Evolutionary conservation across 139 green algal genomes (phyloP).

Genomic region (Asterochloris sp.): DNA sequence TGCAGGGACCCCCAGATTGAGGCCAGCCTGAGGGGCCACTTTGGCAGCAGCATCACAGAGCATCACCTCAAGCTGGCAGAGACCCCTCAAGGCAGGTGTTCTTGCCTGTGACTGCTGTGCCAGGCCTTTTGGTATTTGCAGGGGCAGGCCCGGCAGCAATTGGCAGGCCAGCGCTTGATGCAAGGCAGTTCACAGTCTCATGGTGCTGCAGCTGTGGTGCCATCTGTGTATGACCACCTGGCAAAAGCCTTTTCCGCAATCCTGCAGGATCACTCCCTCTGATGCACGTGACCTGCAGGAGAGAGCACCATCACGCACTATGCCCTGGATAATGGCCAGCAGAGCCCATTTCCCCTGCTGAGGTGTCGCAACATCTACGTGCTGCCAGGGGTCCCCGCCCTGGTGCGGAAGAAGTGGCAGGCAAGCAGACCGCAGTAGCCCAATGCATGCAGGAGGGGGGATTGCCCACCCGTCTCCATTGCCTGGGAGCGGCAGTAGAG

Average conservation of each 20-base stretch:
- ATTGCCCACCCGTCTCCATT: neutral
- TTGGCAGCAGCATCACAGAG: conserved; percentile 59
- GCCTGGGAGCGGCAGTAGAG: too few species aligned
- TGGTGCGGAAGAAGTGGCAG: conserved; percentile 70
- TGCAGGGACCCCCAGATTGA: conserved; percentile 55
- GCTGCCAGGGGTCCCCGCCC: conserved; percentile 73
- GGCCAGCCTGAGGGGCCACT: conserved; percentile 51
- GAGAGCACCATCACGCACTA: conserved; percentile 46
- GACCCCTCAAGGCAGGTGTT: conserved; percentile 28
- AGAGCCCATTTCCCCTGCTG: conserved; percentile 71
- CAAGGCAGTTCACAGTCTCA: too few species aligned
- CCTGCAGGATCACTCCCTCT: neutral
- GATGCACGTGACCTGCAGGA: conserved; percentile 1
- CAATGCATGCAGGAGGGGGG: neutral
- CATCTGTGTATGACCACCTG: too few species aligned
- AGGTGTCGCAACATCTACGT: conserved; percentile 77
- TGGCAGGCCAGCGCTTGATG: too few species aligned
- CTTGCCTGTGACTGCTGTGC: too few species aligned
- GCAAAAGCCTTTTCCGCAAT: neutral
- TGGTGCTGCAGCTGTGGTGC: too few species aligned
- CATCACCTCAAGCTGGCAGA: conserved; percentile 91
- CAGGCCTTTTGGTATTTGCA: too few species aligned
- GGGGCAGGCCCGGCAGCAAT: too few species aligned
- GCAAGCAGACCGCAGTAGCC: neutral
- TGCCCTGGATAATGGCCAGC: conserved; percentile 17